phyloP scores from a whole-genome alignment of 2,329 filamentous ascomycete genomes.

The Mollisia scopiformis region DNA sequence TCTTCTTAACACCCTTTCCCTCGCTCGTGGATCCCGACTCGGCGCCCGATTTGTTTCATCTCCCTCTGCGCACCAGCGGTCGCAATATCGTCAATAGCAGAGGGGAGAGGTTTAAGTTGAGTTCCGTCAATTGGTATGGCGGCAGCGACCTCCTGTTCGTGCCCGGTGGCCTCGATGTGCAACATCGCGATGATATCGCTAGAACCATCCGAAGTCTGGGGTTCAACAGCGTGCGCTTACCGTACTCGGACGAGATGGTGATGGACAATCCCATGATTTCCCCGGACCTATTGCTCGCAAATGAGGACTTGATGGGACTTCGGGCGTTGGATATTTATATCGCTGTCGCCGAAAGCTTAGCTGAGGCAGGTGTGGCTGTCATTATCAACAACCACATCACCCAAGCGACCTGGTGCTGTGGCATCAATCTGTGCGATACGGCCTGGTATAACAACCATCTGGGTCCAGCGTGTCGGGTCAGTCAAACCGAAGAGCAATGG shows the following conservation, averaged over 20 bases:
- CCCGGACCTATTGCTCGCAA: slow-evolving; percentile 55
- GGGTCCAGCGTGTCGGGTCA: slow-evolving; percentile 58
- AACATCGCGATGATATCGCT: slow-evolving; percentile 64
- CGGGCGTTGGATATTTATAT: slow-evolving; percentile 64
- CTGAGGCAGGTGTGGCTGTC: slow-evolving; percentile 19
- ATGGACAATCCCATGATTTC: slow-evolving; percentile 59
- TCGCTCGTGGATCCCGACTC: not conserved
- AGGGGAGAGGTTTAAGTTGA: slow-evolving; percentile 61
- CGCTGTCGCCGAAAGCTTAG: slow-evolving; percentile 39
- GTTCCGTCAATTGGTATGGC: slow-evolving; percentile 73
- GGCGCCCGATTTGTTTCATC: not conserved
- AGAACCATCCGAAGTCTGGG: slow-evolving; percentile 61
- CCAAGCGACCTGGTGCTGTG: slow-evolving; percentile 69
- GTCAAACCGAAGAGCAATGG: slow-evolving; percentile 67
- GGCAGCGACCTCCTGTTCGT: slow-evolving; percentile 69
- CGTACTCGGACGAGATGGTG: slow-evolving; percentile 70
- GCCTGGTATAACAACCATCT: slow-evolving; percentile 69
- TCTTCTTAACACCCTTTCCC: slow-evolving; percentile 8
- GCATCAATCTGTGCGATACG: slow-evolving; percentile 67
- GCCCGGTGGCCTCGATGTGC: slow-evolving; percentile 63
- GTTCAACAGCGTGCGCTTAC: slow-evolving; percentile 72
- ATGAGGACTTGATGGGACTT: slow-evolving; percentile 59
- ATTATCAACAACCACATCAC: slow-evolving; percentile 69
- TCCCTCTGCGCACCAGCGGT: slow-evolving; percentile 62
- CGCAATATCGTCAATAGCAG: slow-evolving; percentile 62